These are phyloP conservation scores for Polytolypa hystricis DNA, from an alignment of 2,329 filamentous ascomycete genomes.

Conservation along the genomic window DNA sequence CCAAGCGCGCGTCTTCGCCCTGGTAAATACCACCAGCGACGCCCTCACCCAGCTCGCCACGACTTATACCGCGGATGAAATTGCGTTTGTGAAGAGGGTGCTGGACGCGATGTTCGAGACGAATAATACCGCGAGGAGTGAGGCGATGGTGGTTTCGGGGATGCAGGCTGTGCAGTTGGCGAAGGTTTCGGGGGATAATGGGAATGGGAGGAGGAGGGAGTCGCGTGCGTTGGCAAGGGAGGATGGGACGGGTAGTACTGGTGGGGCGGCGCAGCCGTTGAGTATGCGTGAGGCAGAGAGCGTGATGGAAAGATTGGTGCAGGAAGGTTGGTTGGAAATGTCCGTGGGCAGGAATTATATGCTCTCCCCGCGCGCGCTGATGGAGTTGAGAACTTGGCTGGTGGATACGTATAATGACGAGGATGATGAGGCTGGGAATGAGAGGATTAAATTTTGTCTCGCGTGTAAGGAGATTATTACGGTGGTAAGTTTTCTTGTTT, in stretches of 20 bases:
- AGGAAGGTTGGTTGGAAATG: slow-evolving; percentile 75
- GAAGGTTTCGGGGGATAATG: slow-evolving; percentile 30
- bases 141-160: slow-evolving; percentile 70
- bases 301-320: slow-evolving; percentile 57
- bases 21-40: slow-evolving; percentile 84
- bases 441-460: slow-evolving; percentile 75
- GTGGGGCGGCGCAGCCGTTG: slow-evolving; percentile 41
- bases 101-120: slow-evolving; percentile 88
- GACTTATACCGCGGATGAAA: slow-evolving; percentile 66
- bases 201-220: slow-evolving; percentile 22
- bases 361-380: slow-evolving; percentile 62
- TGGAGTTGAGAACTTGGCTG: slow-evolving; percentile 78
- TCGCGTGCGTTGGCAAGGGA: slow-evolving; percentile 43
- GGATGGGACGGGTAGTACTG: slow-evolving; percentile 24
- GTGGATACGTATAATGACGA: slow-evolving; percentile 81
- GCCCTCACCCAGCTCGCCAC: slow-evolving; percentile 79
- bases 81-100: slow-evolving; percentile 76
- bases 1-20: slow-evolving; percentile 57
- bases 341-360: slow-evolving; percentile 62
- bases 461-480: slow-evolving; percentile 88
- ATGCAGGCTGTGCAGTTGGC: slow-evolving; percentile 67
- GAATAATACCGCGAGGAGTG: slow-evolving; percentile 67
- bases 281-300: slow-evolving; percentile 68
- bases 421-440: slow-evolving; percentile 45
- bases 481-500: slow-evolving; percentile 34